Conservation (phyloP, 768 basidiomycete species). For the Suillus subalutaceus region DNA sequence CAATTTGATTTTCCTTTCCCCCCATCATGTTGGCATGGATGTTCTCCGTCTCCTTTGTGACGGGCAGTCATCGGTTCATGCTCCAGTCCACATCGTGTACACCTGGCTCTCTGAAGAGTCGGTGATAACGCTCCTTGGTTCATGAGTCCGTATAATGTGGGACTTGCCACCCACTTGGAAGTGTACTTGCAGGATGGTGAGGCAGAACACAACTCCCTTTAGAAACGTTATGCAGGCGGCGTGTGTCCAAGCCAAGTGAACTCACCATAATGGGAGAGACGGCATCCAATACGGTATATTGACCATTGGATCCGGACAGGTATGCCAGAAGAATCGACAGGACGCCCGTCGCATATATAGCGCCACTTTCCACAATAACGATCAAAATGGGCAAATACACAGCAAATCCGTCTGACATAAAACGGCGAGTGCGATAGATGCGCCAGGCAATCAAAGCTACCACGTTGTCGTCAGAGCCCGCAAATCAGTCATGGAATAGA, state of each 20-base stretch:
- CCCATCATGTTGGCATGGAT: neutral
- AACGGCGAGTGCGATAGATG: slow-evolving; percentile 7
- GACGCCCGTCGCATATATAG: slow-evolving; percentile 9
- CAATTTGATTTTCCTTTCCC: neutral
- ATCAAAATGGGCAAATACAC: slow-evolving; percentile 7
- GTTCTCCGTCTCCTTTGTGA: neutral
- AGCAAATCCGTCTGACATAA: neutral
- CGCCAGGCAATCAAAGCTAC: slow-evolving; percentile 10
- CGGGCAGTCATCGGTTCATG: neutral
- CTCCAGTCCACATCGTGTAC: neutral
- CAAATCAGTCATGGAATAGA: neutral
- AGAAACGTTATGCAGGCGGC: neutral
- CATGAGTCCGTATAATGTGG: neutral
- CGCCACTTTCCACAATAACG: slow-evolving; percentile 12
- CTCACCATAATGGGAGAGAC: slow-evolving; percentile 6
- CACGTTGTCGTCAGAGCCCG: neutral
- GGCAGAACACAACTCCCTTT: slow-evolving; percentile 10
- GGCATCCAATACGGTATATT: slow-evolving; percentile 3
- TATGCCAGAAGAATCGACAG: slow-evolving; percentile 7
- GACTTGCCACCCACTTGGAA: slow-evolving; percentile 9
- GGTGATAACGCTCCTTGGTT: neutral
- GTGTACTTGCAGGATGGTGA: slow-evolving; percentile 14
- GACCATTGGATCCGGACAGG: slow-evolving; percentile 6
- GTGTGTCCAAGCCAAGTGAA: neutral
- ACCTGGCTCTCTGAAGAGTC: neutral